These are phyloP conservation scores for Atkinsonella hypoxylon DNA, from an alignment of 2,329 filamentous ascomycete genomes.

Conservation along the genomic window DNA sequence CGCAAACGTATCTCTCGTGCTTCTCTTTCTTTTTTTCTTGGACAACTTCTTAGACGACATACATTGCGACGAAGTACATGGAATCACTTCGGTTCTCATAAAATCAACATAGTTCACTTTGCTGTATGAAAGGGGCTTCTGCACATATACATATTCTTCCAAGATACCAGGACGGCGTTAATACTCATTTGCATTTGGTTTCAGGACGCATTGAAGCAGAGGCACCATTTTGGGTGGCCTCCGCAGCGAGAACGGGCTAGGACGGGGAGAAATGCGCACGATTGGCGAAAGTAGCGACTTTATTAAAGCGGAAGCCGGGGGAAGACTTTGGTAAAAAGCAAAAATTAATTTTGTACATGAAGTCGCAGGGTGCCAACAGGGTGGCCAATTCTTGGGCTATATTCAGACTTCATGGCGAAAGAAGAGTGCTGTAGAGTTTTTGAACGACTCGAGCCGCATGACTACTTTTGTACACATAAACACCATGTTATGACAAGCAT, in stretches of 20 bases:
- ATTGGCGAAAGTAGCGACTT: neutral
- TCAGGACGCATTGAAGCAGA: neutral
- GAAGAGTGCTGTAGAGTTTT: neutral
- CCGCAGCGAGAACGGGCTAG: neutral
- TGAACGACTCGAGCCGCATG: neutral
- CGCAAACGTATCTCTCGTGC: slow-evolving; percentile 1
- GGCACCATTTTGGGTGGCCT: neutral
- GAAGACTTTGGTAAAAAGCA: neutral
- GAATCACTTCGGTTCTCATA: slow-evolving; percentile 15
- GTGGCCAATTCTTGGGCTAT: neutral
- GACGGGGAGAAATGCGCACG: neutral
- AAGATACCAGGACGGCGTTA: slow-evolving; percentile 29
- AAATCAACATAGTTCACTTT: neutral
- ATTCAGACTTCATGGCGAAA: neutral
- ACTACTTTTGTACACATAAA: slow-evolving; percentile 1
- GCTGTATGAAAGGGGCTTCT: neutral
- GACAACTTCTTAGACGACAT: slow-evolving; percentile 15
- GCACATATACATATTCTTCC: slow-evolving; percentile 11
- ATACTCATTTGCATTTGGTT: slow-evolving; percentile 12
- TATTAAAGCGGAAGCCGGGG: neutral
- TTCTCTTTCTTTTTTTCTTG: slow-evolving; percentile 5
- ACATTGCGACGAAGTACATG: slow-evolving; percentile 21
- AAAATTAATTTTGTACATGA: neutral
- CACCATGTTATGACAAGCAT: neutral
- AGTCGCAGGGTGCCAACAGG: no score